phyloP scores from a whole-genome alignment of 805 yeast genomes.

The Yamadazyma olivae region DNA sequence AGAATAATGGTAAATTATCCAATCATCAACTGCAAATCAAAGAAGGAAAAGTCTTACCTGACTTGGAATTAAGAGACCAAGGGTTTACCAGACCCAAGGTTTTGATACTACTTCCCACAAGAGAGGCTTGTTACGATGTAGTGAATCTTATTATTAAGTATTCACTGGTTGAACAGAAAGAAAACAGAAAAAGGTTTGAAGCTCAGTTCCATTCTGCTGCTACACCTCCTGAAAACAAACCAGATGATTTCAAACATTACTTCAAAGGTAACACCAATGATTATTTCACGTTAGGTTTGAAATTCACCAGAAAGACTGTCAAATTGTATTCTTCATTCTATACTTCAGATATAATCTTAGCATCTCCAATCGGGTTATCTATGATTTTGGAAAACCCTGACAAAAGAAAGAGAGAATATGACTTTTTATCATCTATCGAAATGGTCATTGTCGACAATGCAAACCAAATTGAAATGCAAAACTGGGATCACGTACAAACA shows the following conservation, averaged over 20 bases:
- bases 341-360: conserved; percentile 80
- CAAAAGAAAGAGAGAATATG: conserved; percentile 60
- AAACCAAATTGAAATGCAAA: conserved; percentile 86
- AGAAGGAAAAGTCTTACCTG: conserved; percentile 34
- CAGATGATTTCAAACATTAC: conserved; percentile 74
- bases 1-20: conserved; percentile 62
- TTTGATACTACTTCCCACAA: conserved; percentile 76
- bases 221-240: conserved; percentile 53
- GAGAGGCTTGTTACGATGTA: conserved; percentile 70
- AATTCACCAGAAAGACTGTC: conserved; percentile 82
- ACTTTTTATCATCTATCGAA: conserved; percentile 88
- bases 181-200: conserved; percentile 72
- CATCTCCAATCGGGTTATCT: conserved; percentile 84
- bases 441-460: conserved; percentile 76
- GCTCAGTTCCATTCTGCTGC: conserved; percentile 61
- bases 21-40: conserved; percentile 39
- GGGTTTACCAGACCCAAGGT: conserved; percentile 95
- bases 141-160: conserved; percentile 58
- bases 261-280: conserved; percentile 92
- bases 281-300: conserved; percentile 86
- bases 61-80: conserved; percentile 78
- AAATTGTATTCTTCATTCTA: conserved; percentile 83
- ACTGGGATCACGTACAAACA: conserved; percentile 79
- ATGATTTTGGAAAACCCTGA: conserved; percentile 67
- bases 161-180: conserved; percentile 72